Conservation (phyloP, 228 moss, liverwort and hornwort species). For the Sphagnum magellanicum region DNA sequence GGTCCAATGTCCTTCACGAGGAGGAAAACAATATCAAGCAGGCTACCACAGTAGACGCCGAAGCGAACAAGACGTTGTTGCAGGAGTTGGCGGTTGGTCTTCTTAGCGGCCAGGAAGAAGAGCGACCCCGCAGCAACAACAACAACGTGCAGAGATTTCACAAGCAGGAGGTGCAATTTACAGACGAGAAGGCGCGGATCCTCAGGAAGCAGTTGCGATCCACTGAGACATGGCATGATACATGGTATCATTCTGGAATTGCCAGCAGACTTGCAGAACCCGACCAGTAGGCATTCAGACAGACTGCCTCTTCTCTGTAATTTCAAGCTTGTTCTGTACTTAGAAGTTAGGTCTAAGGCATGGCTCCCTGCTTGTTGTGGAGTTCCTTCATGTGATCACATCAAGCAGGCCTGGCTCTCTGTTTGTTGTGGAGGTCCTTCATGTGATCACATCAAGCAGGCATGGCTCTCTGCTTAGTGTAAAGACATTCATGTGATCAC, state of each 20-base stretch:
- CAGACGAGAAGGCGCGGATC: constrained; percentile 66
- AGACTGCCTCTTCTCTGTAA: too few relatives aligned
- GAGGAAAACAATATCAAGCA: constrained; percentile 11
- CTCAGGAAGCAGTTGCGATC: constrained; percentile 54
- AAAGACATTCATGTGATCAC: too few relatives aligned
- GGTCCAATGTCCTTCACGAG: constrained; percentile 22
- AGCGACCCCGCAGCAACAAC: constrained; percentile 3
- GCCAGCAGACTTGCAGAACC: constrained; percentile 63
- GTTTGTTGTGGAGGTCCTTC: too few relatives aligned
- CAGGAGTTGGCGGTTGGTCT: neutral
- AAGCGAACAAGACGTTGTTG: neutral
- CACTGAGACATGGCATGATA: constrained; percentile 58
- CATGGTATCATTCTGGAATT: constrained; percentile 83
- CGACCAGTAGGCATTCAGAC: constrained; percentile 13
- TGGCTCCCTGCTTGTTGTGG: too few relatives aligned
- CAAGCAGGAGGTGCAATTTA: constrained; percentile 22
- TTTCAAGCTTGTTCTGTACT: too few relatives aligned
- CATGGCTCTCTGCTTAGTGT: too few relatives aligned
- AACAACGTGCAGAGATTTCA: constrained; percentile 8
- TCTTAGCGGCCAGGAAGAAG: constrained; percentile 1
- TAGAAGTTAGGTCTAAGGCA: too few relatives aligned
- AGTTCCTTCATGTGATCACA: too few relatives aligned
- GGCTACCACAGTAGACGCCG: constrained; percentile 1
- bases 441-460: too few relatives aligned
- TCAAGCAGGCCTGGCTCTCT: too few relatives aligned